Evolutionary conservation across 768 basidiomycete genomes (phyloP).

Genomic region (Suillus americanus): DNA sequence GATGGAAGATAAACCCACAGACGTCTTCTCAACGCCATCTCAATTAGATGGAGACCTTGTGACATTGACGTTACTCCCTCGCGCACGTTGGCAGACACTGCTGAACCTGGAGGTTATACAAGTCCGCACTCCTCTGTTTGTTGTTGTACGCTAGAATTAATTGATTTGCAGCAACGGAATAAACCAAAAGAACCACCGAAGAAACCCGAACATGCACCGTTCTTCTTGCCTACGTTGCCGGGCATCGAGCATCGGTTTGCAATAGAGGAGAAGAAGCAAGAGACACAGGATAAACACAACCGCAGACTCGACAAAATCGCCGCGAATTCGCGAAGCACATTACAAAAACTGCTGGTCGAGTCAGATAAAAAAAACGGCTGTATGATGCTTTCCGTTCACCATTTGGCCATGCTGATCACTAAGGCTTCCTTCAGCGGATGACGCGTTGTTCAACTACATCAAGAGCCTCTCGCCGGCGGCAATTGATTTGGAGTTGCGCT

Average conservation of each 20-base stretch:
- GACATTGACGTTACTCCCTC: conserved; percentile 88
- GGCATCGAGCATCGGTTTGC: conserved; percentile 87
- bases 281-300: conserved; percentile 41
- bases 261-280: conserved; percentile 41
- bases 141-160: neutral
- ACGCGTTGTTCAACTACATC: conserved; percentile 77
- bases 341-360: conserved; percentile 60
- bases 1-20: conserved; percentile 56
- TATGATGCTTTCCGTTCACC: conserved; percentile 40
- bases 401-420: conserved; percentile 8
- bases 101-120: conserved; percentile 94
- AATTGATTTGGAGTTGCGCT: conserved; percentile 87
- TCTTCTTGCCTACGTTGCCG: conserved; percentile 92
- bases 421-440: conserved; percentile 47
- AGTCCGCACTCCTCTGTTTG: conserved; percentile 36
- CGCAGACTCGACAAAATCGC: conserved; percentile 53
- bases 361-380: conserved; percentile 64
- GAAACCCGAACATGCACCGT: conserved; percentile 92
- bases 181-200: conserved; percentile 96
- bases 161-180: conserved; percentile 72
- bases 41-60: conserved; percentile 90
- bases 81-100: conserved; percentile 95
- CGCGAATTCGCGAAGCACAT: conserved; percentile 60
- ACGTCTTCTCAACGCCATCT: conserved; percentile 82
- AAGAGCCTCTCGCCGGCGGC: conserved; percentile 90